phyloP scores from a whole-genome alignment of 257 asterid genomes.

The Solanum clarkiae region DNA sequence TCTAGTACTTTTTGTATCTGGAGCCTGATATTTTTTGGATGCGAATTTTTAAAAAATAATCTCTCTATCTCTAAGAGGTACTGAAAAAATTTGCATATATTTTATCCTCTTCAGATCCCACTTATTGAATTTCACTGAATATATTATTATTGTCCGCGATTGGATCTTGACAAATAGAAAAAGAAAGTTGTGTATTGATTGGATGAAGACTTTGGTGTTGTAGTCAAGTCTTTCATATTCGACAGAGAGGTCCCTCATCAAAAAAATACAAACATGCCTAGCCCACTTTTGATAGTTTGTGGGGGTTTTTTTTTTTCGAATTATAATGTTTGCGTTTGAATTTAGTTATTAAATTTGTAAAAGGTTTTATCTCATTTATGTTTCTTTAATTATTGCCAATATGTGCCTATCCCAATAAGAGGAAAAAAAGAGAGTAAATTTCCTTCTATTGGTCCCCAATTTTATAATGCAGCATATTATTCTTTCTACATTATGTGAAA shows the following conservation, averaged over 20 bases:
- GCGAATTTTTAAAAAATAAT: too few species aligned
- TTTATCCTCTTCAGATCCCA: accelerated
- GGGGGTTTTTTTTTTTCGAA: not conserved
- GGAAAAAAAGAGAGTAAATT: not conserved
- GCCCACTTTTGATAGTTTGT: not conserved
- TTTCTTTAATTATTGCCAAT: not conserved
- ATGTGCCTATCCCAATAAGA: not conserved
- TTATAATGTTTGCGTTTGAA: not conserved
- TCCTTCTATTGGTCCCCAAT: not conserved
- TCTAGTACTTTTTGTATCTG: too few species aligned
- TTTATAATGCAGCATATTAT: not conserved
- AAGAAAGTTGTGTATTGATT: not conserved
- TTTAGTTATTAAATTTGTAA: not conserved
- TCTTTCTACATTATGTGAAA: too few species aligned
- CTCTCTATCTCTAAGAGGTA: too few species aligned
- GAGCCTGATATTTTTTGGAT: too few species aligned
- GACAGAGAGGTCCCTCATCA: not conserved
- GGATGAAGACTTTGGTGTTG: not conserved
- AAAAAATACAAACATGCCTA: not conserved
- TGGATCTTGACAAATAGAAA: conserved; percentile 4
- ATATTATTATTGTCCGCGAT: too few species aligned
- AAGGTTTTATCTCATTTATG: not conserved
- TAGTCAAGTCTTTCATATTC: not conserved
- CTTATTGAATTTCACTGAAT: too few species aligned
- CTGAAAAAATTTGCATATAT: too few species aligned